phyloP scores from a whole-genome alignment of 164 flowering plant genomes.

The Magnolia officinalis region DNA sequence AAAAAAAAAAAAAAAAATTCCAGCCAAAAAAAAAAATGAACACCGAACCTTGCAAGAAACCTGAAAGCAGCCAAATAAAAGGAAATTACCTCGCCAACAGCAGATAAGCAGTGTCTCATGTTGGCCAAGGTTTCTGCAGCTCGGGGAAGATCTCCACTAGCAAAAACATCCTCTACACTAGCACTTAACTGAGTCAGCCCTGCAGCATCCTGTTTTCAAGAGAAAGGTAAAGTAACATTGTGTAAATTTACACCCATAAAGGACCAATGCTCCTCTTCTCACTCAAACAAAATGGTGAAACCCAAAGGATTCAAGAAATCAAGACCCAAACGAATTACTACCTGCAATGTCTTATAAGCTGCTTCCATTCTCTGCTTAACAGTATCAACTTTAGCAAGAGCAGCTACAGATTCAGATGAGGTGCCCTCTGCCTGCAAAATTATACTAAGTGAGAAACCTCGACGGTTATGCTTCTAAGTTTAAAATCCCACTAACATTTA shows the following conservation, averaged over 20 bases:
- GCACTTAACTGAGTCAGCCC: slow-evolving; percentile 95
- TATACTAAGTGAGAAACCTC: neutral
- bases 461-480: no score
- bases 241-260: neutral
- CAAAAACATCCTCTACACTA: slow-evolving; percentile 99
- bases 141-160: slow-evolving; percentile 95
- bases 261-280: neutral
- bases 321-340: slow-evolving; percentile 17
- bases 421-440: slow-evolving; percentile 86
- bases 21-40: neutral
- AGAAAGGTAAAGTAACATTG: neutral
- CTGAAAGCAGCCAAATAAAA: slow-evolving; percentile 2
- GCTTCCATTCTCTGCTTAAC: slow-evolving; percentile 98
- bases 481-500: no score
- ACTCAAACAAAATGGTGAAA: neutral
- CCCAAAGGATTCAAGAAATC: slow-evolving; percentile 3
- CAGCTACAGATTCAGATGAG: slow-evolving; percentile 90
- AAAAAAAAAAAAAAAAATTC: neutral
- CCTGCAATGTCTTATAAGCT: slow-evolving; percentile 95
- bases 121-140: slow-evolving; percentile 97
- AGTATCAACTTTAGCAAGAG: slow-evolving; percentile 88
- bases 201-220: slow-evolving; percentile 83
- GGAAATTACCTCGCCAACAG: slow-evolving; percentile 87
- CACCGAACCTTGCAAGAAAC: neutral
- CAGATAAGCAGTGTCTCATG: slow-evolving; percentile 97